These are phyloP conservation scores for Chaetomidium leptoderma DNA, from an alignment of 495 filamentous ascomycete genomes.

Conservation along the genomic window DNA sequence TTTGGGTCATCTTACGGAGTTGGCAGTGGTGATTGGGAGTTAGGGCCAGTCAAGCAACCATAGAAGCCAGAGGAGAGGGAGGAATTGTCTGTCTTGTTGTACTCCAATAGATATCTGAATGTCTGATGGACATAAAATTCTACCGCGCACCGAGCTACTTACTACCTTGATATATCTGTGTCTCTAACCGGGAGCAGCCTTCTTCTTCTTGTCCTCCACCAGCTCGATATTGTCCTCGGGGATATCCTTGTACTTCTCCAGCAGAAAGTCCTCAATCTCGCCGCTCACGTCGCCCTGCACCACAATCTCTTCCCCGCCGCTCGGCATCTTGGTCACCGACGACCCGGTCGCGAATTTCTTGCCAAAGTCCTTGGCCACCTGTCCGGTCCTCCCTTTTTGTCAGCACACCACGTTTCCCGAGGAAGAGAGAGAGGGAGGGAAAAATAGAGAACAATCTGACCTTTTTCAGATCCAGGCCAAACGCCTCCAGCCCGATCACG, in stretches of 20 bases:
- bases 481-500: constrained; percentile 81
- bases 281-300: constrained; percentile 96
- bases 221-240: constrained; percentile 92
- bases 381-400: not conserved
- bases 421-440: constrained; percentile 6
- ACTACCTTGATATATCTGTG: not conserved
- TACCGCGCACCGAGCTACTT: not conserved
- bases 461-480: constrained; percentile 91
- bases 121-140: not conserved
- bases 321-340: constrained; percentile 83
- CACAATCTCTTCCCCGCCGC: constrained; percentile 90
- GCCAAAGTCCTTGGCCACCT: constrained; percentile 72
- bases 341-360: constrained; percentile 92
- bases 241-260: constrained; percentile 77
- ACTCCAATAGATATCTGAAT: not conserved
- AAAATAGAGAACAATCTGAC: constrained; percentile 37
- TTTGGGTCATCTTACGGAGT: not conserved
- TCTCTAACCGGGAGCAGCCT: constrained; percentile 25
- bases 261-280: constrained; percentile 85
- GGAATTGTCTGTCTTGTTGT: constrained; percentile 1
- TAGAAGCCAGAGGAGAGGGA: not conserved
- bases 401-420: not conserved
- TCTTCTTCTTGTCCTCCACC: constrained; percentile 90
- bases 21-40: not conserved
- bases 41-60: not conserved